Conservation (phyloP, 805 yeast species). For the Brettanomyces nanus region DNA sequence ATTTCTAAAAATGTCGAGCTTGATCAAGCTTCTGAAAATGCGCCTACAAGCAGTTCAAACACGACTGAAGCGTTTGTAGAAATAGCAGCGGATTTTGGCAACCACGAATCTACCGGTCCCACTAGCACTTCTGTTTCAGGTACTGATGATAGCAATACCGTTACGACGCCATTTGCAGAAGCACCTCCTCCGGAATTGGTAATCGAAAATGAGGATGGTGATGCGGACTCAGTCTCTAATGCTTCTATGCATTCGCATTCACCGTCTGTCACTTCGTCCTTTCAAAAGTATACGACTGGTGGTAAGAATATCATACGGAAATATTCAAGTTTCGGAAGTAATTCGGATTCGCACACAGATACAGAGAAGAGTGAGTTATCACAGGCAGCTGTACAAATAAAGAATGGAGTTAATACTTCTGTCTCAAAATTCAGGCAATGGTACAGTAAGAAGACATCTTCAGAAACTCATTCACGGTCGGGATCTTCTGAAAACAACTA, state of each 20-base stretch:
- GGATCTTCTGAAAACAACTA: conserved; percentile 4
- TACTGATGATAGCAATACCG: not conserved
- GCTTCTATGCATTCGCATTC: not conserved
- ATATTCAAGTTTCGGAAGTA: no score
- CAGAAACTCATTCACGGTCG: not conserved
- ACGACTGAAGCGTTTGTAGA: not conserved
- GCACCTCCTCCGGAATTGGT: not conserved
- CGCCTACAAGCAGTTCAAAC: not conserved
- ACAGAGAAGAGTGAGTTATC: conserved; percentile 3
- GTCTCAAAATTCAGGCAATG: conserved; percentile 59
- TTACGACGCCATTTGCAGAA: not conserved
- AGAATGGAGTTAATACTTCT: conserved; percentile 31
- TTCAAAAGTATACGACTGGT: not conserved
- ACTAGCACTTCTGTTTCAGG: not conserved
- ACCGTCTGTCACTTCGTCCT: not conserved
- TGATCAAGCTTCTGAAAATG: not conserved
- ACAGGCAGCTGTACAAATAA: conserved; percentile 5
- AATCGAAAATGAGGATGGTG: no score
- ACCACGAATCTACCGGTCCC: not conserved
- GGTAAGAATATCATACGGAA: no score
- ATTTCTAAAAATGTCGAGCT: not conserved
- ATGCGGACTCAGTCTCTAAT: not conserved
- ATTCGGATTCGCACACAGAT: not conserved
- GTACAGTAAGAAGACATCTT: conserved; percentile 43
- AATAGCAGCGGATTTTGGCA: not conserved